phyloP scores from a whole-genome alignment of 768 basidiomycete genomes.

The Naganishia onofrii region DNA sequence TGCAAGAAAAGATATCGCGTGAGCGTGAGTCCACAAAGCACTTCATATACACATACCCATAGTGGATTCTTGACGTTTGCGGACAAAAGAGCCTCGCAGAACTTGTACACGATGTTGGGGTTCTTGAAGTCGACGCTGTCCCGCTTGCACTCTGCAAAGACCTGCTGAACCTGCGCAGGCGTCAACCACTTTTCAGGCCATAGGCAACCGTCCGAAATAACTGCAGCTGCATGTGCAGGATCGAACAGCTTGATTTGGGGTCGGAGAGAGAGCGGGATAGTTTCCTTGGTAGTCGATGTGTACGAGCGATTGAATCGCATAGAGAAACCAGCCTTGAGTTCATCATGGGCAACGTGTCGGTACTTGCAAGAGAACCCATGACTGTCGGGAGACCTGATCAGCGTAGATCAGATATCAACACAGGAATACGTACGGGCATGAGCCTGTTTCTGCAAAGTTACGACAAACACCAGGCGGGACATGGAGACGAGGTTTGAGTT shows the following conservation, averaged over 20 bases:
- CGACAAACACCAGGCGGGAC: too few relatives aligned
- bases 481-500: constrained; percentile 7
- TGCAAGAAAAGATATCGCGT: not conserved
- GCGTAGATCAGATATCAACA: too few relatives aligned
- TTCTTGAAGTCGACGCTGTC: not conserved
- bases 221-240: not conserved
- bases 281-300: too few relatives aligned
- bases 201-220: not conserved
- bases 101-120: not conserved
- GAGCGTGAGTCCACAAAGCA: not conserved
- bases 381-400: too few relatives aligned
- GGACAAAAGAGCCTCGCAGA: not conserved
- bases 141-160: not conserved
- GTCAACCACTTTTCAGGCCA: not conserved
- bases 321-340: too few relatives aligned
- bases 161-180: not conserved
- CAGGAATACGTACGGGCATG: too few relatives aligned
- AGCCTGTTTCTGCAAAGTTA: too few relatives aligned
- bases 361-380: too few relatives aligned
- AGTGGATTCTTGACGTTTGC: not conserved
- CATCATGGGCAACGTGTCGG: too few relatives aligned
- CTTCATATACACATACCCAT: not conserved
- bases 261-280: too few relatives aligned
- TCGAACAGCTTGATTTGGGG: not conserved
- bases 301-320: too few relatives aligned